Base-by-base conservation (phyloP, 345 rosid genomes). In the Fremontodendron californicum region DNA sequence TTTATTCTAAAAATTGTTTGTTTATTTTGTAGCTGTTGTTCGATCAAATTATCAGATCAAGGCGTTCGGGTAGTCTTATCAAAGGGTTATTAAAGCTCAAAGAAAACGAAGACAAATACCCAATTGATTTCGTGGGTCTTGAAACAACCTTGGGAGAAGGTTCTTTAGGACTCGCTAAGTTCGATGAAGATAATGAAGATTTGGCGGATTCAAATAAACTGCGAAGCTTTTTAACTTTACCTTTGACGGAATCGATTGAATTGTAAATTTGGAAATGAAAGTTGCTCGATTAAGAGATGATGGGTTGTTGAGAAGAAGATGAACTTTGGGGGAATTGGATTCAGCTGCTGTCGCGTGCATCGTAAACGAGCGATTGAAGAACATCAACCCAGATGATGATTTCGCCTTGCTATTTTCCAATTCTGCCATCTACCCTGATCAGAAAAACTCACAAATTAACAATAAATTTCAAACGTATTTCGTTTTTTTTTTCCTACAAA, bases 351-450 rank as follows among this genome's bases (percentile, higher is more conserved):
- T 48, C 18, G 88, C 74, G 39, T 85, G 88, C n/a, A 86, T 74
- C 12, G 93, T 91, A 31, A 82, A 52, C 71, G 93, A 91, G 42
- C 95, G 85, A 77, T 82, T 88, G 73, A 89, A 91, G 29, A 80
- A 62, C 3, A 78, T 62, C 5, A 85, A 66, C 15, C 48, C 51
- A 21, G 27, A 54, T 8, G 60, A 54, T 5, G 60, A 8, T 8
- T 54, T 54, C 27, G 85, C 89, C 33, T 35, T 74, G 70, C 79
- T 79, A 21, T 81, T 82, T 45, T 82, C 91, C 10, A 74, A 81
- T 63, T 79, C 92, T 18, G 84, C 88, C 92, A 89, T 86, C 75
- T 72, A 80, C 66, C 80, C 80, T 81, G 79, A 71, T 71, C 78
- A 78, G 31, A 4, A 75, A 81, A n/a, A n/a, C 33, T 55, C 37